Evolutionary conservation across 345 rosid species (phyloP), one percentile per base, ranked within the genome.

Genomic region (Psidium friedrichsthalianum): DNA sequence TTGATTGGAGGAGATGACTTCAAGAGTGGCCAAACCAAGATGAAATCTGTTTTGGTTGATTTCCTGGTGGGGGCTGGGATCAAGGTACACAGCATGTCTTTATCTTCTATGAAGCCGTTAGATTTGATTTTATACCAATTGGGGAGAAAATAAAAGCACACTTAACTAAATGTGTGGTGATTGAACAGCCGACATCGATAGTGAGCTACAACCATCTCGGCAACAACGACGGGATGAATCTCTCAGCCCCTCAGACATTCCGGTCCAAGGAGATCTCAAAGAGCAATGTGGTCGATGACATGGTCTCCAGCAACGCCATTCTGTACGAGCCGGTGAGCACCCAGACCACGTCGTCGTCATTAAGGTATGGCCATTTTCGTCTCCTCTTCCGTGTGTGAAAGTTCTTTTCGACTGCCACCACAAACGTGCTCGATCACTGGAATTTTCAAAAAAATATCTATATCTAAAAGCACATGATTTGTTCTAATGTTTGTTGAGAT

Each of bases 21-120:
- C 91, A 97, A 97, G 92, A 97, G 99, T 90, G 99, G 99, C 84
- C 99, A 97, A 91, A 97, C 99, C 87, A 97, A 97, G 94, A 97
- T 97, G 97, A 96, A 96, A 85, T 97, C 98, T 21, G 98, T 95
- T 5, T 90, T 95, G 51, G 98, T 97, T 27, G 98, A 97, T 92
- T 97, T 97, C 89, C 98, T 96, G 87, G 99, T 97, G 36, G 98
- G 99, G 8, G 99, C 99, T 24, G 99, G 99, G 76, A 97, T 97
- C 89, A 97, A 97, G 94, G 99, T 95, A 88, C 8, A 11, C 1
- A 18, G 78, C 25, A 36, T 32, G 36, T 32, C 47, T 69, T 18
- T 64, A 15, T 29, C 42, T 64, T 64, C 42, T 15, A 16, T 1
- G 7, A 29, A 29, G 29, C 21, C 8, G 76, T 29, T 64, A 29